Conservation (phyloP, 2,329 filamentous ascomycete species). For the Colletotrichum incanum region DNA sequence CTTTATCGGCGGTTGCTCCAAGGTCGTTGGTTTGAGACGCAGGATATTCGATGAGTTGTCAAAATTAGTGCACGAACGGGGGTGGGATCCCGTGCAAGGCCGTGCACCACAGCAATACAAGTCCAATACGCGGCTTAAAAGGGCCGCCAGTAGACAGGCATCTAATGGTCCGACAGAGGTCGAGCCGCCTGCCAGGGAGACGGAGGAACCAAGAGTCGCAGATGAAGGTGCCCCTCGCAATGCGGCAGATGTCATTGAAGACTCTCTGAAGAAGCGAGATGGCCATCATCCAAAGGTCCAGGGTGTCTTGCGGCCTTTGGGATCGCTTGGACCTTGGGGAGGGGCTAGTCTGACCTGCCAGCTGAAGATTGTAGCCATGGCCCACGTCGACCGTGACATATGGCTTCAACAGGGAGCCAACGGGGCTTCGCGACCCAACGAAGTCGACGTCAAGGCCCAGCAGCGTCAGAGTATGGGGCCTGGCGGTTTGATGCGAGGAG, state of each 20-base stretch:
- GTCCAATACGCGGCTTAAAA: constrained; percentile 61
- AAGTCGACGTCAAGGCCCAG: constrained; percentile 71
- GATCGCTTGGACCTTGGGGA: constrained; percentile 81
- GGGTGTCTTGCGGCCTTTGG: constrained; percentile 75
- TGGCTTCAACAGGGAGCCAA: constrained; percentile 78
- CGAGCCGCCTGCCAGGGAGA: constrained; percentile 10
- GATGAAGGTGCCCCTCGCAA: constrained; percentile 52
- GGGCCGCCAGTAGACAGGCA: constrained; percentile 48
- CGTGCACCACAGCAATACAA: constrained; percentile 74
- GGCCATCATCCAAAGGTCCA: constrained; percentile 56
- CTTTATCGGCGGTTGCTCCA: constrained; percentile 86
- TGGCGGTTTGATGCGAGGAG: constrained; percentile 63
- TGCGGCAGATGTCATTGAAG: constrained; percentile 72
- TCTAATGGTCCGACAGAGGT: constrained; percentile 44
- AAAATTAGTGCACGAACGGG: constrained; percentile 74
- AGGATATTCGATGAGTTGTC: constrained; percentile 84
- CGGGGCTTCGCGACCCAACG: constrained; percentile 73
- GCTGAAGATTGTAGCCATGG: constrained; percentile 78
- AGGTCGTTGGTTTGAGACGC: constrained; percentile 83
- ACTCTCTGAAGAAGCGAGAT: constrained; percentile 61
- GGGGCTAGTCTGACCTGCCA: constrained; percentile 81
- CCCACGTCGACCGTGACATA: constrained; percentile 79
- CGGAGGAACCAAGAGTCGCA: constrained; percentile 50
- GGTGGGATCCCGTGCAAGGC: constrained; percentile 85
- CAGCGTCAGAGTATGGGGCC: constrained; percentile 77